Evolutionary conservation across 2,329 filamentous ascomycete genomes (phyloP), one percentile per base, ranked within the genome.

Genomic region (Bipolaris gigantea): DNA sequence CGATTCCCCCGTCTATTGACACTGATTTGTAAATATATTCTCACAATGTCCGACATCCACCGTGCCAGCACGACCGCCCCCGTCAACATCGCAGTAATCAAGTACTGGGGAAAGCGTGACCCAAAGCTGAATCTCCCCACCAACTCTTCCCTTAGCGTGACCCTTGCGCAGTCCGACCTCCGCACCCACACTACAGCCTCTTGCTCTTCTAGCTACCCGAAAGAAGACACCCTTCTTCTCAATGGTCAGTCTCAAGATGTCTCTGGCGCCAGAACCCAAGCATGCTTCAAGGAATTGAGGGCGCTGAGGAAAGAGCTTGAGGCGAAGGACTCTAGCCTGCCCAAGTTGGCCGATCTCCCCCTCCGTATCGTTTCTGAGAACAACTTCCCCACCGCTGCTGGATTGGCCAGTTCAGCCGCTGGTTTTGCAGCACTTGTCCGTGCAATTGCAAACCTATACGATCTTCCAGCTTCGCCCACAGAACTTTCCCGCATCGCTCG

Each of bases 81-180:
- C 13, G 93, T 97, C 72, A 97, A 97, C 81, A 97, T 97, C 73
- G 93, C 93, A 63, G 92, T 97, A 53, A 94, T 97, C 79, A 97
- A 97, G 74, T 89, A 99, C 84, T 99, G 95, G 94, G 94, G 95
- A 67, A 99, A 99, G 80, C 90, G 94, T 59, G 92, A 97, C 77
- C 78, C 90, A 48, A 90, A 89, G 74, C 85, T 97, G 68, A 99
- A 99, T 78, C 89, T 97, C 52, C 94, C 94, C 33, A 97, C 94
- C 73, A 99, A 99, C 81, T 96, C 91, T 62, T 99, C 94, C 62
- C 87, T 99, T 71, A 96, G 91, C 60, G 93, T 99, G 54, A 99
- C 94, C 51, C 89, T 99, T 68, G 94, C 92, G 46, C 94, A 99
- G 79, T 83, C 85, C 75, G 93, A 97, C 72, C 86, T 99, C 60